These are phyloP conservation scores for Pestalotiopsis sp. DNA, from an alignment of 2,329 filamentous ascomycete genomes.

Conservation along the genomic window DNA sequence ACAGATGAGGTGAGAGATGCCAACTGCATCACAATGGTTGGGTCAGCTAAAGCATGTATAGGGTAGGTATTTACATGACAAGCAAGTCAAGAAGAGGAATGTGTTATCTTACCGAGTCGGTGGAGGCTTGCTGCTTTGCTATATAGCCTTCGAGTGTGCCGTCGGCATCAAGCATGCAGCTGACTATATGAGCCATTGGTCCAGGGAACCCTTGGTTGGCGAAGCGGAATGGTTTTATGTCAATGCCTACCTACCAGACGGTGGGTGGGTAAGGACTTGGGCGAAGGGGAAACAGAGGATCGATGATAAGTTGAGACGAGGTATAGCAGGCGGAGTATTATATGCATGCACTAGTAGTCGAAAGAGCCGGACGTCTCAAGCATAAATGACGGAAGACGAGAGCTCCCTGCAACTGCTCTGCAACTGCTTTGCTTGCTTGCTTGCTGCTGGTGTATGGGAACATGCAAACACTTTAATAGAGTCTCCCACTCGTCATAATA, in stretches of 20 bases:
- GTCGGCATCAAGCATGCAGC: slow-evolving; percentile 56
- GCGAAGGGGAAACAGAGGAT: slow-evolving; percentile 26
- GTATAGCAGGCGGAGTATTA: slow-evolving; percentile 32
- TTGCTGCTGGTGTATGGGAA: slow-evolving; percentile 20
- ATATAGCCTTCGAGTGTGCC: slow-evolving; percentile 50
- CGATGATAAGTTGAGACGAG: slow-evolving; percentile 28
- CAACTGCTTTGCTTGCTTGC: slow-evolving; percentile 1
- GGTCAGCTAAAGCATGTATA: slow-evolving; percentile 24
- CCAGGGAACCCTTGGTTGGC: slow-evolving; percentile 27
- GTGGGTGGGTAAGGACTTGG: slow-evolving; percentile 34
- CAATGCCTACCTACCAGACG: slow-evolving; percentile 19
- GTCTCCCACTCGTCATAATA: slow-evolving; percentile 17
- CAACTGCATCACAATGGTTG: slow-evolving; percentile 26
- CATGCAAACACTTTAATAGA: slow-evolving; percentile 27
- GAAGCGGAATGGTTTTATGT: neutral
- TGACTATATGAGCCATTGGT: slow-evolving; percentile 63
- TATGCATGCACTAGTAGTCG: slow-evolving; percentile 26
- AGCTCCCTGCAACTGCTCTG: slow-evolving; percentile 3
- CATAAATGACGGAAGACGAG: slow-evolving; percentile 19
- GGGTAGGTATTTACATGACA: slow-evolving; percentile 22
- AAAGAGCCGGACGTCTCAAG: slow-evolving; percentile 21
- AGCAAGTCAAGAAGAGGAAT: slow-evolving; percentile 4
- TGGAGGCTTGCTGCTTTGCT: slow-evolving; percentile 48
- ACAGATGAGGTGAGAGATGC: slow-evolving; percentile 29
- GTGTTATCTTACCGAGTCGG: slow-evolving; percentile 45